These are phyloP conservation scores for Alopecurus myosuroides DNA, from an alignment of 176 grass and related monocot genomes.

Conservation along the genomic window DNA sequence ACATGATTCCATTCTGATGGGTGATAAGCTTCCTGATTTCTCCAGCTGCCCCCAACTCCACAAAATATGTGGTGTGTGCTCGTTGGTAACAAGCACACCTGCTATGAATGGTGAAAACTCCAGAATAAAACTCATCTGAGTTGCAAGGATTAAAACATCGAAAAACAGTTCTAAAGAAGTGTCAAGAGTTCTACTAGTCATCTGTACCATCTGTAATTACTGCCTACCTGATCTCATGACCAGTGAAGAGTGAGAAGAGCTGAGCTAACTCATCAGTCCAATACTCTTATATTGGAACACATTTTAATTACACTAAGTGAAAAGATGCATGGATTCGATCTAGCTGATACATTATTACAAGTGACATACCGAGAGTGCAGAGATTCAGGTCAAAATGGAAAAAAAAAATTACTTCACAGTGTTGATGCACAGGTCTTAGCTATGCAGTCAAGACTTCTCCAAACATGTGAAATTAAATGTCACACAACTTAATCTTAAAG, in stretches of 20 bases:
- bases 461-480: conserved; percentile 20
- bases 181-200: neutral
- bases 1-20: neutral
- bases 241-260: neutral
- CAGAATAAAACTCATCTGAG: conserved; percentile 2
- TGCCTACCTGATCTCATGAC: conserved; percentile 10
- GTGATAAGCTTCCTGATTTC: neutral
- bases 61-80: neutral
- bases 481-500: neutral
- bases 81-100: neutral
- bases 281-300: neutral
- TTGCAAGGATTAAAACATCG: neutral
- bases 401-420: conserved; percentile 6
- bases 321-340: neutral
- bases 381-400: conserved; percentile 13
- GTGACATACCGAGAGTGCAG: neutral
- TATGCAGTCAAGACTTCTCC: neutral
- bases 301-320: neutral
- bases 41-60: neutral
- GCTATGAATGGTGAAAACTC: neutral
- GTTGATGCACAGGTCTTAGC: neutral
- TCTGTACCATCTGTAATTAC: neutral
- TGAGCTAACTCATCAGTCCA: neutral
- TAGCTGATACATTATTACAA: conserved; percentile 1
- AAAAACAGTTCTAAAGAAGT: neutral